Percentiles rank a stretch among this genome's conserved stretches.
These are phyloP conservation scores for Colletotrichum euphorbiae DNA, from an alignment of 2,329 filamentous ascomycete genomes.

Conservation along the genomic window DNA sequence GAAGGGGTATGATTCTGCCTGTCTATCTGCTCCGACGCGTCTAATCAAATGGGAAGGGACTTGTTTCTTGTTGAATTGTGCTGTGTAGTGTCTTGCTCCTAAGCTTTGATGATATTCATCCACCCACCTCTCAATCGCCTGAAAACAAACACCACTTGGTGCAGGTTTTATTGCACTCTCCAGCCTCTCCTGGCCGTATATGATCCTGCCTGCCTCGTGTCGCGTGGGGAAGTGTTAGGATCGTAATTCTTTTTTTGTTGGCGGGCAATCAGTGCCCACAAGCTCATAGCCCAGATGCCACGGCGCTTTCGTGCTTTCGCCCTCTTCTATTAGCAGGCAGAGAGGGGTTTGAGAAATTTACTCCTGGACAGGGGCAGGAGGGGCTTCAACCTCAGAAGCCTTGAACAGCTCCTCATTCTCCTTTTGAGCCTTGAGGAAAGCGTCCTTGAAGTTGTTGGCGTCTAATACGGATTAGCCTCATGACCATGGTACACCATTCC, in stretches of 20 bases:
- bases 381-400: conserved; percentile 51
- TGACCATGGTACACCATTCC: not conserved
- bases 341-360: not conserved
- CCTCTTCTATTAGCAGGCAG: conserved; percentile 10
- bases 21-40: conserved; percentile 25
- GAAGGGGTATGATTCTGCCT: conserved; percentile 28
- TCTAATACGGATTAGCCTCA: conserved; percentile 66
- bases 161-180: conserved; percentile 38
- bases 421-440: conserved; percentile 95
- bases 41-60: conserved; percentile 32
- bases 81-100: conserved; percentile 40
- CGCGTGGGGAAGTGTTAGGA: conserved; percentile 22
- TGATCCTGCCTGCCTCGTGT: conserved; percentile 30
- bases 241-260: conserved; percentile 23
- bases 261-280: not conserved
- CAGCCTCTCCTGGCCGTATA: conserved; percentile 28
- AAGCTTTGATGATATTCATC: conserved; percentile 39
- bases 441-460: conserved; percentile 97
- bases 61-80: conserved; percentile 33
- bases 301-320: conserved; percentile 19
- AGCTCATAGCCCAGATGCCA: conserved; percentile 4
- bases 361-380: conserved; percentile 43
- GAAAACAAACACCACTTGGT: conserved; percentile 39
- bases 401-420: conserved; percentile 92
- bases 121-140: conserved; percentile 23